Evolutionary conservation across 108 stramenopile species (phyloP).

Genomic region (Cyclostephanos invisitatus): DNA sequence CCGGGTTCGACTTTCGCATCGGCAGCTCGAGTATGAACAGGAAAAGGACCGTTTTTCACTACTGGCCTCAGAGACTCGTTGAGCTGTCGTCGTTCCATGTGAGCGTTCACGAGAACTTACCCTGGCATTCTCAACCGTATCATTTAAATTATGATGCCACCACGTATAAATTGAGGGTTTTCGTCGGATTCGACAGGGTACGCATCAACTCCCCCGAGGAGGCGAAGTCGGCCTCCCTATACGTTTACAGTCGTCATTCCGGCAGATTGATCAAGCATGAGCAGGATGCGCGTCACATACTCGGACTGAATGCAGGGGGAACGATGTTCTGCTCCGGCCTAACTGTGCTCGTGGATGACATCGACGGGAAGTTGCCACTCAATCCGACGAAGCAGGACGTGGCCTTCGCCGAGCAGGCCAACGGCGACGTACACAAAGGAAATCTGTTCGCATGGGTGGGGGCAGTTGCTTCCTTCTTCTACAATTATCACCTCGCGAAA

Average conservation of each 20-base stretch:
- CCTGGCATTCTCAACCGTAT: slow-evolving; percentile 9
- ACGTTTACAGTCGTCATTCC: slow-evolving; percentile 57
- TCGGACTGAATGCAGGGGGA: slow-evolving; percentile 13
- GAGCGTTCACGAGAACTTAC: slow-evolving; percentile 23
- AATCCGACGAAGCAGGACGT: slow-evolving; percentile 40
- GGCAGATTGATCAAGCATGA: slow-evolving; percentile 41
- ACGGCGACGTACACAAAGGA: slow-evolving; percentile 29
- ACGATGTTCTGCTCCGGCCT: slow-evolving; percentile 23
- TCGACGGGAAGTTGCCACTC: slow-evolving; percentile 27
- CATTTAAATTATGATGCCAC: background rate
- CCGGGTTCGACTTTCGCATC: slow-evolving; percentile 40
- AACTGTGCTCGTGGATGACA: slow-evolving; percentile 29
- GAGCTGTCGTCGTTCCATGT: slow-evolving; percentile 55
- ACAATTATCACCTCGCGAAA: slow-evolving; percentile 20
- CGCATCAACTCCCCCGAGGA: slow-evolving; percentile 7
- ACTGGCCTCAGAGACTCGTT: slow-evolving; percentile 64
- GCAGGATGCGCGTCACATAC: slow-evolving; percentile 17
- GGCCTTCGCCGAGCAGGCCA: slow-evolving; percentile 35
- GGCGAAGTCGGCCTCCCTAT: slow-evolving; percentile 21
- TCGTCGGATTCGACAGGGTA: slow-evolving; percentile 28
- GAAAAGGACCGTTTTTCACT: slow-evolving; percentile 27
- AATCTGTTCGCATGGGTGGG: slow-evolving; percentile 45
- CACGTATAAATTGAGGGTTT: slow-evolving; percentile 5
- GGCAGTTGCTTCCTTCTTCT: slow-evolving; percentile 27
- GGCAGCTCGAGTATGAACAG: slow-evolving; percentile 21